Evolutionary conservation across 1,284 basidiomycete species (phyloP), one percentile per base, ranked within the genome.

Genomic region (Microstroma glucosiphilum): DNA sequence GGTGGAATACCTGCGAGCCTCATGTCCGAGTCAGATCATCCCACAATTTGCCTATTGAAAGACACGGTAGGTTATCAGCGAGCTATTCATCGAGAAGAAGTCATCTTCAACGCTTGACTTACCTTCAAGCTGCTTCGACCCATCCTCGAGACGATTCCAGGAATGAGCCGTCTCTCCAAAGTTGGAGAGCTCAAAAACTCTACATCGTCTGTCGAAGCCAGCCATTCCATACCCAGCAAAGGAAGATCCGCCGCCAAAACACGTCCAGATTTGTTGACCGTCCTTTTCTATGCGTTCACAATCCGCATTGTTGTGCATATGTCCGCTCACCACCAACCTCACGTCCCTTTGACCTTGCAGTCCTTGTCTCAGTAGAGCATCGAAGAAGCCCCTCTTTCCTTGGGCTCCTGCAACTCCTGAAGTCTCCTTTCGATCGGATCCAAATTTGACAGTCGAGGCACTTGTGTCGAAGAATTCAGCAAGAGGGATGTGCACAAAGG

Each of bases 211-310:
- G 6, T 2, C 6, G n/a, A 21, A 23, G 21, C 51, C 51, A 21
- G 2, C 8, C 51, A 54, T 58, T 0, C 73, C 73, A 17, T 75
- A 75, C 8, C 54, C 70, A 0, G 71, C 69, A 15, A 68, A 62
- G 15, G 68, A 70, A 0, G 64, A 87, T 71, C 92, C 93, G 30
- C 93, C 93, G 23, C 90, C 90, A 77, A 98, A 98, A 81, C 93
- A 97, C 70, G 89, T 83, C 93, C 94, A 97, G 2, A 94, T 83
- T 7, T 26, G 13, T 12, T 23, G 17, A 15, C 51, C 51, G 21
- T 23, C 51, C 51, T 54, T 54, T 6, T 25, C 51, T 6, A 92
- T 84, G 8, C 92, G 85, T 68, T 87, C 83, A 73, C 93, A 97
- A 72, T 92, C 89, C 74, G 93, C 91, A 11, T 75, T 76, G 59